Base-by-base conservation (phyloP, 352 stramenopile species). In the Phytophthora multivora region DNA sequence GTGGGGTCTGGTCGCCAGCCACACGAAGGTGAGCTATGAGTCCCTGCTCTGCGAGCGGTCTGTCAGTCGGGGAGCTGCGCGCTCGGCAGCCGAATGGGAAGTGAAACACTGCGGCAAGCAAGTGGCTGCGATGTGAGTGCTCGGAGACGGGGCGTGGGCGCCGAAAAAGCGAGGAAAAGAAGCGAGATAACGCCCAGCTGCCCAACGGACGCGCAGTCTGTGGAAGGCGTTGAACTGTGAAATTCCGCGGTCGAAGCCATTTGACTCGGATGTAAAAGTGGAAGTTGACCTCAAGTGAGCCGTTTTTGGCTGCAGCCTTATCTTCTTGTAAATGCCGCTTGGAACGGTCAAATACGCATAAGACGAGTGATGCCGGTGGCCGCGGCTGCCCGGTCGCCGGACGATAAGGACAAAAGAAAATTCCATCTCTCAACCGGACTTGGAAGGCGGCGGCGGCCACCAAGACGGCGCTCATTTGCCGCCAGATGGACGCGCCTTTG, bases 121-220 rank as follows among this genome's bases (percentile, higher is more conserved):
- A 31, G 59, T 58, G 48, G n/a, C 13, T 40, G 35, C 35, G 13
- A 40, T 33, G n/a, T 50, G 39, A 63, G 56, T 48, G 63, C 51
- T 30, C 33, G 38, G 66, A 74, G 66, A 74, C 60, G 55, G 66
- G 60, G 49, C 66, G 15, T 30, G 45, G 30, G 5, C 36, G 39
- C n/a, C 53, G 66, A 74, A 74, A 74, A 74, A 70, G 66, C 66
- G 36, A 70, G 47, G 54, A 73, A 73, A 69, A 65, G 48, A 61
- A 69, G 36, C 58, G 48, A 69, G 35, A 65, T 58, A 70, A 71
- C 59, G 51, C 47, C 39, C 58, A 49, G 59, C 65, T 66, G 65
- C 41, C 54, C 59, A 73, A 69, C 64, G 52, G 64, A 49, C 64
- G 53, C 41, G 33, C 30, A 18, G 19, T 38, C 30, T 21, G 45